Conservation (phyloP, 768 basidiomycete genomes). For the Lactarius pseudohatsudake region DNA sequence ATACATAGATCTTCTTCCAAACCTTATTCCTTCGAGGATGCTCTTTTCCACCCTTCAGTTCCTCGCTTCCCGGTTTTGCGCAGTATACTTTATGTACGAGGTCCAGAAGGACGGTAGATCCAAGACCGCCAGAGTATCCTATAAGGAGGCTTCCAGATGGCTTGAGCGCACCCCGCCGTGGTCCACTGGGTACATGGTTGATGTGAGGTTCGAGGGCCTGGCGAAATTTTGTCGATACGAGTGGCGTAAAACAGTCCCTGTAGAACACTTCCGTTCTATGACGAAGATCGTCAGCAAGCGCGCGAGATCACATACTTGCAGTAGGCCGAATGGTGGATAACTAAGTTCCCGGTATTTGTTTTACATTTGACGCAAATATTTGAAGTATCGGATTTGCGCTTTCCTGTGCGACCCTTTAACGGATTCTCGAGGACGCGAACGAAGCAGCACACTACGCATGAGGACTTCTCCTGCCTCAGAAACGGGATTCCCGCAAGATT, state of each 20-base stretch:
- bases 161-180: constrained; percentile 58
- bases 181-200: constrained; percentile 53
- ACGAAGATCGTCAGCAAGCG: constrained; percentile 11
- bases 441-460: constrained; percentile 58
- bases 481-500: constrained; percentile 61
- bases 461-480: constrained; percentile 53
- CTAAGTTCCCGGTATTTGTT: constrained; percentile 57
- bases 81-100: constrained; percentile 63
- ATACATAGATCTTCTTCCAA: constrained; percentile 62
- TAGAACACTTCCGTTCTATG: neutral
- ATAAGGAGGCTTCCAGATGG: constrained; percentile 68
- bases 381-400: constrained; percentile 65
- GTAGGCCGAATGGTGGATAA: constrained; percentile 78
- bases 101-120: constrained; percentile 72
- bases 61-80: constrained; percentile 33
- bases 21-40: constrained; percentile 63
- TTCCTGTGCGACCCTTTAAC: constrained; percentile 42
- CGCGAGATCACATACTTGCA: constrained; percentile 60
- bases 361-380: constrained; percentile 77
- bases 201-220: constrained; percentile 62
- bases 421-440: neutral
- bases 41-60: constrained; percentile 54
- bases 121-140: constrained; percentile 77
- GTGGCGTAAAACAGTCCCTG: constrained; percentile 67
- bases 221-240: constrained; percentile 63